Evolutionary conservation across 768 basidiomycete species (phyloP).

Genomic region (Auricularia sp.): DNA sequence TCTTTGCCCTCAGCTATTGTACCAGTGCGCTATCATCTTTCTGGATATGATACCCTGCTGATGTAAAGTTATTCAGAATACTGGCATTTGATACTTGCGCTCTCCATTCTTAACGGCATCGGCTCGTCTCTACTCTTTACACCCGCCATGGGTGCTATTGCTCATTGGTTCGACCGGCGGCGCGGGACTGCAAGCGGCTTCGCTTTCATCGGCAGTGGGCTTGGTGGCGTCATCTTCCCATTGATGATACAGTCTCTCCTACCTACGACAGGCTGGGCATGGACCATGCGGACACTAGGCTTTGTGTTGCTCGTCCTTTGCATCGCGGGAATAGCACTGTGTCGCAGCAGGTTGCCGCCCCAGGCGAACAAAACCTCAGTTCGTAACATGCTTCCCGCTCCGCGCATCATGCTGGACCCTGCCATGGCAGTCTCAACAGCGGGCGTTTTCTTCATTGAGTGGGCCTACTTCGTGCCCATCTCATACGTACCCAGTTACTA

Average conservation of each 20-base stretch:
- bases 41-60: not conserved
- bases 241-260: not conserved
- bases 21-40: not conserved
- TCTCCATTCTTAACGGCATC: not conserved
- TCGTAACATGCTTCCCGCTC: not conserved
- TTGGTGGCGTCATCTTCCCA: not conserved
- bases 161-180: not conserved
- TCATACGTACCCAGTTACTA: not conserved
- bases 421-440: not conserved
- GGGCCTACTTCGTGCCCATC: not conserved
- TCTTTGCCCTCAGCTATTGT: not conserved
- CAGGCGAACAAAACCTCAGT: not conserved
- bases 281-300: not conserved
- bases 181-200: not conserved
- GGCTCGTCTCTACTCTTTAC: not conserved
- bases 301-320: not conserved
- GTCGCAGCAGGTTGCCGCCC: not conserved
- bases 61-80: not conserved
- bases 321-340: not conserved
- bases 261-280: not conserved
- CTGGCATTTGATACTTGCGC: not conserved
- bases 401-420: not conserved
- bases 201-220: not conserved
- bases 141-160: not conserved
- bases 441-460: not conserved